Percentiles rank a stretch among this genome's conserved stretches.
Evolutionary conservation across 371 early-diverging fungal genomes (phyloP).

Genomic region (Saksenaea vasiformis): DNA sequence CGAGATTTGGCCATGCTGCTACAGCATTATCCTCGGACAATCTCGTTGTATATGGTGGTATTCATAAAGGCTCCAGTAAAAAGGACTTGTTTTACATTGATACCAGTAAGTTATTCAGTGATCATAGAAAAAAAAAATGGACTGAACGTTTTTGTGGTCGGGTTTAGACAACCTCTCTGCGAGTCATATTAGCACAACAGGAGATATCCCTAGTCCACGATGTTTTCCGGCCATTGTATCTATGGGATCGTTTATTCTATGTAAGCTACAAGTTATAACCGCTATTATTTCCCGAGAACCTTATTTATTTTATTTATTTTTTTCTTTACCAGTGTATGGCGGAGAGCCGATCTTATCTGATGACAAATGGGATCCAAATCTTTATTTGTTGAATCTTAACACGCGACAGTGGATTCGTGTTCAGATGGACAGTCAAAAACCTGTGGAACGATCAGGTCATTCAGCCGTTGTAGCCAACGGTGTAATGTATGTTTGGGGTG

Average conservation of each 20-base stretch:
- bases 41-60: constrained; percentile 63
- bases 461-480: constrained; percentile 63
- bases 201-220: constrained; percentile 44
- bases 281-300: background rate
- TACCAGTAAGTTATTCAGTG: constrained; percentile 51
- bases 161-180: constrained; percentile 36
- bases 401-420: constrained; percentile 58
- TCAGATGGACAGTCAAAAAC: constrained; percentile 57
- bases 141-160: constrained; percentile 2
- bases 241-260: constrained; percentile 35
- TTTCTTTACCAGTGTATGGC: constrained; percentile 38
- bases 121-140: constrained; percentile 19
- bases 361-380: constrained; percentile 44
- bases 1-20: constrained; percentile 65
- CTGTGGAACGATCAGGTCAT: constrained; percentile 72
- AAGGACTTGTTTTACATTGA: constrained; percentile 64
- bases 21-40: constrained; percentile 50
- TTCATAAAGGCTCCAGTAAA: constrained; percentile 43
- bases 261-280: constrained; percentile 27
- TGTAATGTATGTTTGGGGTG: constrained; percentile 74
- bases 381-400: constrained; percentile 45
- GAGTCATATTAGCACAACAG: constrained; percentile 30
- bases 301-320: background rate
- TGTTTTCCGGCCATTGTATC: constrained; percentile 31
- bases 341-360: constrained; percentile 41